Conservation (phyloP, 2,329 filamentous ascomycete species). For the Dothidotthia symphoricarpi region DNA sequence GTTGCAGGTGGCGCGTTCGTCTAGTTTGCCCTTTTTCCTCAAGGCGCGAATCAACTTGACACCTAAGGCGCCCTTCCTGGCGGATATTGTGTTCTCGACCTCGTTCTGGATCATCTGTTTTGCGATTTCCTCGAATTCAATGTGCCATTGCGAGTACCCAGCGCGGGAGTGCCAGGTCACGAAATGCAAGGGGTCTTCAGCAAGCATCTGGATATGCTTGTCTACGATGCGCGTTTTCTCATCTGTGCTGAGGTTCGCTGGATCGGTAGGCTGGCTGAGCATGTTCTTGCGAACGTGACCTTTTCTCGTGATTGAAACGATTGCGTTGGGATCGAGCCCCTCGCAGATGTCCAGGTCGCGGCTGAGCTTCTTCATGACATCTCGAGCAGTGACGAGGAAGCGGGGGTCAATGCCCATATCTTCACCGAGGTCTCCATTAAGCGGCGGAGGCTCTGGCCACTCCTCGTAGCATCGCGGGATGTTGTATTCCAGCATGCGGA, state of each 20-base stretch:
- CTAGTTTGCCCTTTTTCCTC: slow-evolving; percentile 83
- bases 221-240: slow-evolving; percentile 51
- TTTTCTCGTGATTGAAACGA: slow-evolving; percentile 24
- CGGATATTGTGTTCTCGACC: slow-evolving; percentile 76
- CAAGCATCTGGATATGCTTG: slow-evolving; percentile 70
- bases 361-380: slow-evolving; percentile 45
- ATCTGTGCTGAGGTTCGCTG: slow-evolving; percentile 22
- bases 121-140: slow-evolving; percentile 76
- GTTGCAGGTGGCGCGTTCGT: slow-evolving; percentile 83
- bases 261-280: slow-evolving; percentile 28
- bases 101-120: slow-evolving; percentile 71
- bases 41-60: slow-evolving; percentile 84
- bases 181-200: slow-evolving; percentile 65
- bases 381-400: slow-evolving; percentile 42
- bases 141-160: slow-evolving; percentile 72
- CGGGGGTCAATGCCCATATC: slow-evolving; percentile 34
- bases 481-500: slow-evolving; percentile 68
- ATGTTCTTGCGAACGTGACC: slow-evolving; percentile 22
- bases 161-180: slow-evolving; percentile 63
- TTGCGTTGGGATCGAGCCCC: slow-evolving; percentile 34
- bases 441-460: slow-evolving; percentile 28
- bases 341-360: slow-evolving; percentile 43
- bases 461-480: slow-evolving; percentile 66
- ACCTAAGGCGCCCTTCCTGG: slow-evolving; percentile 72
- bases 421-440: slow-evolving; percentile 24